Conservation (phyloP, 352 stramenopile genomes). For the Phytophthora chlamydospora region DNA sequence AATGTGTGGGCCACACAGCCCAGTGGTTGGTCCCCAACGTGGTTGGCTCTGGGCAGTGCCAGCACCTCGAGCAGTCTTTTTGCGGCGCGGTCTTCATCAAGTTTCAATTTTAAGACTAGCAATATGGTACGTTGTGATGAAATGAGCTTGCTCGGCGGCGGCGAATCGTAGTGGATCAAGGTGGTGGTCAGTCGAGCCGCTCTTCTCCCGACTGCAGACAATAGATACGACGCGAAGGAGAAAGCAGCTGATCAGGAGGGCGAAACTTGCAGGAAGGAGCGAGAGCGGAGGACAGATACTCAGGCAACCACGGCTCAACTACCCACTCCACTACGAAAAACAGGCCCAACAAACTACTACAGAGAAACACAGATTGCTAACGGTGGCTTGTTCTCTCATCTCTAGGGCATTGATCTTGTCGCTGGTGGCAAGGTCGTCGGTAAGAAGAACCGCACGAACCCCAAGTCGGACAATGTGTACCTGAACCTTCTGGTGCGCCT, state of each 20-base stretch:
- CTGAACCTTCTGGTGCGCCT: conserved; percentile 97
- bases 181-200: conserved; percentile 11
- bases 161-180: neutral
- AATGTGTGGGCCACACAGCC: no score
- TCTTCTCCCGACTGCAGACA: conserved; percentile 1
- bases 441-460: conserved; percentile 97
- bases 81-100: conserved; percentile 83
- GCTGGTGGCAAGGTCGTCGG: conserved; percentile 97
- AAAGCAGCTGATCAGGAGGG: conserved; percentile 24
- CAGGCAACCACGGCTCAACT: conserved; percentile 1
- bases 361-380: conserved; percentile 24
- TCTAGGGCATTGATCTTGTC: conserved; percentile 99
- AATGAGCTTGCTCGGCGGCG: neutral
- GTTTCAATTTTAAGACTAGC: conserved; percentile 87
- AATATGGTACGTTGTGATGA: conserved; percentile 77
- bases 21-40: conserved; percentile 44
- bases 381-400: conserved; percentile 23
- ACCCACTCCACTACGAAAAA: neutral
- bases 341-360: neutral
- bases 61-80: conserved; percentile 59
- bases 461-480: conserved; percentile 99
- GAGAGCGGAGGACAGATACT: conserved; percentile 11
- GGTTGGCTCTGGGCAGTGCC: conserved; percentile 11
- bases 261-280: neutral
- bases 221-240: neutral